phyloP scores from a whole-genome alignment of 2,329 filamentous ascomycete species.

The Penicillium brevicompactum region DNA sequence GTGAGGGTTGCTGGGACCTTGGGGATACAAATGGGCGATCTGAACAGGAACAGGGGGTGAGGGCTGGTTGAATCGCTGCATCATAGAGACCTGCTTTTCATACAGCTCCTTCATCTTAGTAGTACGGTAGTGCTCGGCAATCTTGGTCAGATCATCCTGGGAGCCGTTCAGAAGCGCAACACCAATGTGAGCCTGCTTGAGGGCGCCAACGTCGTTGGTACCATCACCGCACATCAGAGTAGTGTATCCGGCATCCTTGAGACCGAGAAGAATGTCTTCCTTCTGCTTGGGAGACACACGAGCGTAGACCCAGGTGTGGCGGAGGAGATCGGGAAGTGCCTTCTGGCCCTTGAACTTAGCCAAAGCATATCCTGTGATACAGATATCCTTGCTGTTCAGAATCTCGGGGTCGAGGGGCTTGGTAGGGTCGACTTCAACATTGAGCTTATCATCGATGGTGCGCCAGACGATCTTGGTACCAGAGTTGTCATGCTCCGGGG shows the following conservation, averaged over 20 bases:
- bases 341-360: constrained; percentile 82
- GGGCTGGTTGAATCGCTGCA: constrained; percentile 94
- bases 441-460: constrained; percentile 87
- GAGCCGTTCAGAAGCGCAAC: constrained; percentile 95
- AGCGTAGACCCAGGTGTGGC: constrained; percentile 95
- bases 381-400: constrained; percentile 83
- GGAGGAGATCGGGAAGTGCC: constrained; percentile 75
- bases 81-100: constrained; percentile 89
- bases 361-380: constrained; percentile 91
- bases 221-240: constrained; percentile 98
- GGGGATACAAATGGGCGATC: constrained; percentile 93
- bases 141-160: constrained; percentile 84
- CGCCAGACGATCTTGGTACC: constrained; percentile 88
- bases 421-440: constrained; percentile 80
- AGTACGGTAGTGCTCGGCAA: constrained; percentile 89
- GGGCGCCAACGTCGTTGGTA: constrained; percentile 94
- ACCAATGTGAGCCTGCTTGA: constrained; percentile 98
- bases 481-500: constrained; percentile 83
- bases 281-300: constrained; percentile 98
- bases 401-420: constrained; percentile 80
- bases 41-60: constrained; percentile 85
- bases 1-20: constrained; percentile 88
- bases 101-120: constrained; percentile 99
- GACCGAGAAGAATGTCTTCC: constrained; percentile 93
- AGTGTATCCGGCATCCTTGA: constrained; percentile 96